phyloP scores from a whole-genome alignment of 768 basidiomycete species.

The Lactifluus pinguis region DNA sequence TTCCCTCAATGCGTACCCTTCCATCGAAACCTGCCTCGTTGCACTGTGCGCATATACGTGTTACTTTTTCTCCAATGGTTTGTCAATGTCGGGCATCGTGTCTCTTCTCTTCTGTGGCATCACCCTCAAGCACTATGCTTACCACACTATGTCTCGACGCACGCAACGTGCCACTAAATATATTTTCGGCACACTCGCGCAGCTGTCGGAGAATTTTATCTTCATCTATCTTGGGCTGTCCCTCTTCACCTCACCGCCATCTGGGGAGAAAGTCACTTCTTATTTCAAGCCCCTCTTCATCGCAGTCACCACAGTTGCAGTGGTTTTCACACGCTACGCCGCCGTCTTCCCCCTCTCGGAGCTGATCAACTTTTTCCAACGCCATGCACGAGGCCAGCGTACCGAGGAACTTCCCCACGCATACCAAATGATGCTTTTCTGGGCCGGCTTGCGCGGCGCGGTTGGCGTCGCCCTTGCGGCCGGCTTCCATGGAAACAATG shows the following conservation, averaged over 20 bases:
- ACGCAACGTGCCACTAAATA: conserved; percentile 94
- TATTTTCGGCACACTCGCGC: conserved; percentile 89
- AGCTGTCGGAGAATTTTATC: conserved; percentile 97
- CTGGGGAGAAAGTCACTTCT: conserved; percentile 62
- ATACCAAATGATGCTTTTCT: conserved; percentile 99
- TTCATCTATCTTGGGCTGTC: conserved; percentile 98
- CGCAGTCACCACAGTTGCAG: conserved; percentile 81
- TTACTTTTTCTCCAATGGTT: conserved; percentile 98
- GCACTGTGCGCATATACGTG: conserved; percentile 91
- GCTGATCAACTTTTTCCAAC: conserved; percentile 87
- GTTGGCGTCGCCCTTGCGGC: conserved; percentile 97
- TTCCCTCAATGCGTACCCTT: conserved; percentile 75
- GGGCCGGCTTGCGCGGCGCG: conserved; percentile 94
- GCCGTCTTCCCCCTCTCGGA: conserved; percentile 95
- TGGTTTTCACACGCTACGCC: conserved; percentile 89
- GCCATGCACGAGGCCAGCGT: conserved; percentile 76
- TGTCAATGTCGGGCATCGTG: conserved; percentile 93
- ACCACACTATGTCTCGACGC: conserved; percentile 95
- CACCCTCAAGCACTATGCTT: conserved; percentile 99
- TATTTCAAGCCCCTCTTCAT: conserved; percentile 97
- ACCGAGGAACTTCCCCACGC: conserved; percentile 91
- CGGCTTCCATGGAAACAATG: conserved; percentile 91
- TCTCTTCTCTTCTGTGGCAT: conserved; percentile 98
- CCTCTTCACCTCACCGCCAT: conserved; percentile 85
- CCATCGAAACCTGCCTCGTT: conserved; percentile 94